Conservation (phyloP, 1,139 yeast genomes). For the Debaryomyces subglobosus region DNA sequence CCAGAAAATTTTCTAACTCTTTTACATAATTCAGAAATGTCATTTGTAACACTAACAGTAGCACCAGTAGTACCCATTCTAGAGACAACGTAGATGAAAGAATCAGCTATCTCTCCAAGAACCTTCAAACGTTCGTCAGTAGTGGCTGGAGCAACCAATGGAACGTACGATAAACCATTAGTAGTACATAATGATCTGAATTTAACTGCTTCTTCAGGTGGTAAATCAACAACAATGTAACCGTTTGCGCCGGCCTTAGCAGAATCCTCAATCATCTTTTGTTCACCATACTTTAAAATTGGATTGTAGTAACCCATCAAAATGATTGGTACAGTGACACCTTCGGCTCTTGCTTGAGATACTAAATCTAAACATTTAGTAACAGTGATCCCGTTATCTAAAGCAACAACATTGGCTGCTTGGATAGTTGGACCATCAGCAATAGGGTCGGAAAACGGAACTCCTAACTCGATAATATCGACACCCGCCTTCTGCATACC, state of each 20-base stretch:
- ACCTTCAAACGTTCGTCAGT: slow-evolving; percentile 83
- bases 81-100: slow-evolving; percentile 93
- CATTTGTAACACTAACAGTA: slow-evolving; percentile 60
- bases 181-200: slow-evolving; percentile 74
- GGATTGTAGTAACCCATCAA: slow-evolving; percentile 99
- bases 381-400: slow-evolving; percentile 80
- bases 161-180: slow-evolving; percentile 80
- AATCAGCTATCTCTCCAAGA: slow-evolving; percentile 84
- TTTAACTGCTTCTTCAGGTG: slow-evolving; percentile 95
- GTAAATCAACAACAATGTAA: slow-evolving; percentile 90
- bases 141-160: slow-evolving; percentile 95
- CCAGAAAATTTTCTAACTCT: slow-evolving; percentile 77
- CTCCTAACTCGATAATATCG: slow-evolving; percentile 90
- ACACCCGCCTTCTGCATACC: slow-evolving; percentile 95
- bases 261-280: slow-evolving; percentile 73
- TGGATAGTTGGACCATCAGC: slow-evolving; percentile 99
- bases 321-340: slow-evolving; percentile 85
- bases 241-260: slow-evolving; percentile 93
- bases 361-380: slow-evolving; percentile 70
- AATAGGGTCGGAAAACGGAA: slow-evolving; percentile 98
- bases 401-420: slow-evolving; percentile 76
- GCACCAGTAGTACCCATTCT: slow-evolving; percentile 99
- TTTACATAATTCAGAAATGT: slow-evolving; percentile 67
- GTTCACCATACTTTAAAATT: slow-evolving; percentile 85
- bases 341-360: slow-evolving; percentile 71